phyloP scores from a whole-genome alignment of 2,329 filamentous ascomycete genomes.

The Venturia nashicola region DNA sequence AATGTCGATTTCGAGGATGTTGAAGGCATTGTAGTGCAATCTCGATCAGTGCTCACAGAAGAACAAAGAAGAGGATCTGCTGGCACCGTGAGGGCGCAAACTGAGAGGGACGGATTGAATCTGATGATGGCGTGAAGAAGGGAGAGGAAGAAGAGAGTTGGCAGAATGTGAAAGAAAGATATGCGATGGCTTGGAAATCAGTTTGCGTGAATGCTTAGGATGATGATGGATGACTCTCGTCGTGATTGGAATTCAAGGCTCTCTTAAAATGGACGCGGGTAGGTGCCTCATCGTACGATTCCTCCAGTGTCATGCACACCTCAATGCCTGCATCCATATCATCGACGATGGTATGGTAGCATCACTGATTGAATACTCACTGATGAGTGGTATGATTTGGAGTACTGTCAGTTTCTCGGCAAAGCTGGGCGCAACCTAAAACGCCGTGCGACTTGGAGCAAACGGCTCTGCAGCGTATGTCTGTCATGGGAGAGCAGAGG shows the following conservation, averaged over 20 bases:
- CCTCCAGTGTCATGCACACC: neutral
- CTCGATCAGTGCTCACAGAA: neutral
- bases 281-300: neutral
- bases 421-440: neutral
- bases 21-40: neutral
- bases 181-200: neutral
- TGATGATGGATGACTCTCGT: neutral
- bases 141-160: neutral
- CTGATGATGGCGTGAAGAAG: neutral
- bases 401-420: neutral
- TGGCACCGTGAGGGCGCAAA: neutral
- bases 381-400: neutral
- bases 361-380: neutral
- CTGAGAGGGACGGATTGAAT: neutral
- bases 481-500: neutral
- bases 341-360: neutral
- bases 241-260: neutral
- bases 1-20: neutral
- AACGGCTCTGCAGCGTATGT: neutral
- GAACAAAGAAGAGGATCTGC: neutral
- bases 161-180: neutral
- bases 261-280: neutral
- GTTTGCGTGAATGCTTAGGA: neutral
- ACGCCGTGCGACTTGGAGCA: neutral
- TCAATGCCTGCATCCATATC: neutral